Conservation (phyloP, 164 flowering plant genomes). For the Dillenia suffruticosa region DNA sequence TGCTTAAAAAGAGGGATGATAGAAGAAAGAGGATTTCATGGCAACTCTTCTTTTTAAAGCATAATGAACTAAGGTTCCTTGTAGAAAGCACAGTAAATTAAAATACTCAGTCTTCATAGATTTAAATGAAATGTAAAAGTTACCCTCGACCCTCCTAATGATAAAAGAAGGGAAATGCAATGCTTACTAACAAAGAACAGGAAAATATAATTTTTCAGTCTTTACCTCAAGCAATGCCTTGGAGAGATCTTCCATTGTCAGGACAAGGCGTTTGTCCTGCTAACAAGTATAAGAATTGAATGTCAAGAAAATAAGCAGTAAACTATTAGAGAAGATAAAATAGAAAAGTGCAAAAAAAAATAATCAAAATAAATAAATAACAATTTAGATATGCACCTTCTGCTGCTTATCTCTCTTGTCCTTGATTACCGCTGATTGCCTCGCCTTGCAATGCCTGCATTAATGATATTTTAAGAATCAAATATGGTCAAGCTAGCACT, state of each 20-base stretch:
- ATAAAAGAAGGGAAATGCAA: too few relatives aligned
- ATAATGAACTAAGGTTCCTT: too few relatives aligned
- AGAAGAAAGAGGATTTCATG: too few relatives aligned
- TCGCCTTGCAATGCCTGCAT: constrained; percentile 86
- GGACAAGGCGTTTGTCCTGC: constrained; percentile 87
- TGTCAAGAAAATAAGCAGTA: not conserved
- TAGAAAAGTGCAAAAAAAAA: not conserved
- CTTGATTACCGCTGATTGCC: constrained; percentile 67
- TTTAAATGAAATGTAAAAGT: too few relatives aligned
- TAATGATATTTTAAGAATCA: not conserved
- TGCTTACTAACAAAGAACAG: too few relatives aligned
- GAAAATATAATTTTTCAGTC: not conserved
- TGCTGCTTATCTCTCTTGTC: constrained; percentile 91
- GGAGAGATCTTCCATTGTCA: constrained; percentile 97
- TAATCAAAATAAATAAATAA: not conserved
- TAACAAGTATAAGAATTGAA: constrained; percentile 7
- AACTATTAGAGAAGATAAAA: not conserved
- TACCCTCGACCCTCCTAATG: too few relatives aligned
- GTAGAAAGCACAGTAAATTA: too few relatives aligned
- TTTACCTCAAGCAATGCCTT: constrained; percentile 85
- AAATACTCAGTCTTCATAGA: too few relatives aligned
- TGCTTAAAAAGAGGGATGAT: too few relatives aligned
- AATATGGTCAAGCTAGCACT: too few relatives aligned
- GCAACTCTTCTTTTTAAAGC: too few relatives aligned
- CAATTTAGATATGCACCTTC: constrained; percentile 41